Base-by-base conservation (phyloP, 192 early-diverging fungal genomes). In the Powellomyces hirtus region DNA sequence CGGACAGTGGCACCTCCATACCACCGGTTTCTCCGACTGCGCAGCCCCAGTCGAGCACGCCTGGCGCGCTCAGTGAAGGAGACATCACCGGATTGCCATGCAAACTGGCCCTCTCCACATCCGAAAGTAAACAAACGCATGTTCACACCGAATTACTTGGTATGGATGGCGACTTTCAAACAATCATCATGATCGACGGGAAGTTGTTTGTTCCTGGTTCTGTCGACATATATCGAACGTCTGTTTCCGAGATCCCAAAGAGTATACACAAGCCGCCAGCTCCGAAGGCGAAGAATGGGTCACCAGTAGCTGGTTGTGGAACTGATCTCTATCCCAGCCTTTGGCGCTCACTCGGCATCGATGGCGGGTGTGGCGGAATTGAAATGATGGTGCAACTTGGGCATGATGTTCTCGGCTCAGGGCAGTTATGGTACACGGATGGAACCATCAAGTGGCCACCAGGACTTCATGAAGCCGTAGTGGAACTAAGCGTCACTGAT, bases 141-240 rank as follows among this genome's bases (percentile, higher is more conserved):
- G 40, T 70, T 33, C 33, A 50, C 10, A n/a, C 22, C 13, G 50
- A 71, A n/a, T 6, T 14, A 26, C 20, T 24, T 29, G 58, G 67
- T 13, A 58, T 63, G 4, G 58, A 70, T 18, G 78, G 72, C 24
- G 69, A 79, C 14, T 59, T 84, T 35, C 61, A 82, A 56, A 85
- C 80, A 4, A 56, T 72, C 3, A 76, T 87, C 58, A 73, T 58
- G 1, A 46, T 86, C 4, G 72, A 79, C 27, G 84, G 83, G 0
- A 76, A 76, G 16, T 69, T 69, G 10, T 99, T 99, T 81, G 79
- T 87, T n/a, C 90, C 94, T 22, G 97, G 96, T 0, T 90, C 90
- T 38, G 81, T 98, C 26, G 84, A 85, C 20, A 33, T 86, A 33
- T 87, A 71, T 64, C 67, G 78, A 22, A 87, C 86, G 7, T 84